phyloP scores from a whole-genome alignment of 371 early-diverging fungal genomes.

The Mucor irregularis region DNA sequence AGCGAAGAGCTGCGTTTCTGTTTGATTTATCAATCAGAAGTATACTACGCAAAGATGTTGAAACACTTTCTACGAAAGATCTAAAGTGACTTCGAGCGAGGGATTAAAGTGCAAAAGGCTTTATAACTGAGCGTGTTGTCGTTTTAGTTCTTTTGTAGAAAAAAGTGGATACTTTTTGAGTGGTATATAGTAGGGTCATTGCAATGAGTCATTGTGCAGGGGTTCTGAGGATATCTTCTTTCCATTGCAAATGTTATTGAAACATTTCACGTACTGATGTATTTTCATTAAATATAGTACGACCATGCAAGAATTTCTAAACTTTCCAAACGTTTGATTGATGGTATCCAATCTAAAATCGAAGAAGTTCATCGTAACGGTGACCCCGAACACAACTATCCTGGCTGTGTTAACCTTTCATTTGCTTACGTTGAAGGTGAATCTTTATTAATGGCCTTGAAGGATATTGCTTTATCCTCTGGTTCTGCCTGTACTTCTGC shows the following conservation, averaged over 20 bases:
- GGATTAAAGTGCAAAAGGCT: no score
- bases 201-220: constrained; percentile 65
- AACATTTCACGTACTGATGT: not conserved
- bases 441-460: constrained; percentile 98
- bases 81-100: no score
- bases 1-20: constrained; percentile 31
- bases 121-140: no score
- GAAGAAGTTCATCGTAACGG: constrained; percentile 90
- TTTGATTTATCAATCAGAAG: no score
- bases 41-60: no score
- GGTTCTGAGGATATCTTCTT: constrained; percentile 56
- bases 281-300: constrained; percentile 55
- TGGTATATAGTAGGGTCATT: constrained; percentile 28
- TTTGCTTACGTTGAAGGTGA: constrained; percentile 99
- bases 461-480: constrained; percentile 96
- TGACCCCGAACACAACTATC: constrained; percentile 78
- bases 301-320: constrained; percentile 75
- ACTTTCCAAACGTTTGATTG: constrained; percentile 80
- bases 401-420: constrained; percentile 98
- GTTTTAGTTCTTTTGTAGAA: not conserved
- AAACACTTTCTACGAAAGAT: no score
- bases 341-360: constrained; percentile 77
- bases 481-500: constrained; percentile 99
- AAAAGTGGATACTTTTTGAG: not conserved
- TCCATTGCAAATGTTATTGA: not conserved